A percentile compares a stretch with the other conserved stretches of the same genome.
phyloP scores from a whole-genome alignment of 2,329 filamentous ascomycete genomes.

The Penicillium rolfsii region DNA sequence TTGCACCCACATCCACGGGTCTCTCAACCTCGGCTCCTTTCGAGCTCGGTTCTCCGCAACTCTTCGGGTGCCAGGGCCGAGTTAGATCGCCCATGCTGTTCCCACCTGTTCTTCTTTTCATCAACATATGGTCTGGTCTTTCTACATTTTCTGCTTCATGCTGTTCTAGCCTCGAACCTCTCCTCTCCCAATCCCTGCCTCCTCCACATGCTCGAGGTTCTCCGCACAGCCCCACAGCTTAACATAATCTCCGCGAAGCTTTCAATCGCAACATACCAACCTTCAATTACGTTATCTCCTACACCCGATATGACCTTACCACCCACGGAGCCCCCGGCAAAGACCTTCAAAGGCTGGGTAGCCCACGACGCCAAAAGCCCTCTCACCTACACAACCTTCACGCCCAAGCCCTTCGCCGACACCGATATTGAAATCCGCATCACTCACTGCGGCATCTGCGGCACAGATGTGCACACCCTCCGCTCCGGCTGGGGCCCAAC shows the following conservation, averaged over 20 bases:
- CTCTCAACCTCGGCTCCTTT: slow-evolving; percentile 11
- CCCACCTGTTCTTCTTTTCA: background rate
- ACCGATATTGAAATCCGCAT: slow-evolving; percentile 69
- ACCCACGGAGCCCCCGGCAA: slow-evolving; percentile 16
- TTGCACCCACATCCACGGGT: background rate
- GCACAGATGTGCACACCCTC: slow-evolving; percentile 63
- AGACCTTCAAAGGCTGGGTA: slow-evolving; percentile 48
- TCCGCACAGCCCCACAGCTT: background rate
- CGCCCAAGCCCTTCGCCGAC: slow-evolving; percentile 54
- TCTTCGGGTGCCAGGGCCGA: background rate
- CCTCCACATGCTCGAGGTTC: background rate
- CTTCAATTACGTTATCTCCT: background rate
- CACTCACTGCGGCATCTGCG: slow-evolving; percentile 69
- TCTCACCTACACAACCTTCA: slow-evolving; percentile 41
- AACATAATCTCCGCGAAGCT: background rate
- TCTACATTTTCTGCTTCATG: background rate
- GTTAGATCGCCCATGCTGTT: background rate
- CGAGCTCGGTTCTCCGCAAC: slow-evolving; percentile 20
- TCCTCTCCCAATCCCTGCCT: background rate
- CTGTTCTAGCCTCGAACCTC: background rate
- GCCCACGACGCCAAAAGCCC: slow-evolving; percentile 39
- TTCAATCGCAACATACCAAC: background rate
- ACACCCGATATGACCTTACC: slow-evolving; percentile 9
- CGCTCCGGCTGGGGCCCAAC: slow-evolving; percentile 53
- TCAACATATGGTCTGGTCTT: background rate